A percentile compares a stretch with the other conserved stretches of the same genome.
Evolutionary conservation across 306 rosid species (phyloP).

Genomic region (Carpinus fangiana): DNA sequence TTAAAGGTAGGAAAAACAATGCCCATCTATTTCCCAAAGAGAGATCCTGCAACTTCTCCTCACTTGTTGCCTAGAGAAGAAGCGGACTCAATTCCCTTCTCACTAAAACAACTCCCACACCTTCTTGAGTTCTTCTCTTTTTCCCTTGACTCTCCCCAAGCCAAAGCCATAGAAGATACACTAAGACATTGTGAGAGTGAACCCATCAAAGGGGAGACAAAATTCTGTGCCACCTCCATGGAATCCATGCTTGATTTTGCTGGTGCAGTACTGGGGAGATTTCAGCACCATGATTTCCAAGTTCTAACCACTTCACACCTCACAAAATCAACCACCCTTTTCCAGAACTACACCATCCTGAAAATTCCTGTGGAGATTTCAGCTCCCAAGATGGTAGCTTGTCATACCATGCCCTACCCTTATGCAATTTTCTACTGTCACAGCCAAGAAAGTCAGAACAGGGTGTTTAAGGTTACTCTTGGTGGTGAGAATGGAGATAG

Average conservation of each 20-base stretch:
- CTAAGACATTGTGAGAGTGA: conserved; percentile 55
- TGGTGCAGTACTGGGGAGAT: conserved; percentile 36
- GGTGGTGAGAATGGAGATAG: conserved; percentile 62
- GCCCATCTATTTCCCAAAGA: conserved; percentile 65
- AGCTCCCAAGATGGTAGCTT: conserved; percentile 75
- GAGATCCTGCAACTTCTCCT: conserved; percentile 59
- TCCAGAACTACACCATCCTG: conserved; percentile 67
- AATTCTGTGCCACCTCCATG: conserved; percentile 68
- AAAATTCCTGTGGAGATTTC: conserved; percentile 38
- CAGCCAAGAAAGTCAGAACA: conserved; percentile 51
- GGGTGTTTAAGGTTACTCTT: conserved; percentile 41
- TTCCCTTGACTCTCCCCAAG: conserved; percentile 57
- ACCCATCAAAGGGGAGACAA: conserved; percentile 69
- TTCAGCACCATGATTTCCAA: conserved; percentile 10
- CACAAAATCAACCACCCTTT: conserved; percentile 46
- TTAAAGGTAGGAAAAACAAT: conserved; percentile 51
- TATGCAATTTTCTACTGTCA: conserved; percentile 70
- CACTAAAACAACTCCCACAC: conserved; percentile 44
- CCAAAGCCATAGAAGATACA: conserved; percentile 68
- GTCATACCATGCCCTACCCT: conserved; percentile 84
- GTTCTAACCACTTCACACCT: conserved; percentile 47
- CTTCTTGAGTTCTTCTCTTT: conserved; percentile 52
- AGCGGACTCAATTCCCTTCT: conserved; percentile 64
- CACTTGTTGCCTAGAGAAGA: conserved; percentile 46
- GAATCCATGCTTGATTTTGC: conserved; percentile 72